A percentile compares a stretch with the other conserved stretches of the same genome.
Evolutionary conservation across 83 land plant species (phyloP).

Genomic region (Picea abies): DNA sequence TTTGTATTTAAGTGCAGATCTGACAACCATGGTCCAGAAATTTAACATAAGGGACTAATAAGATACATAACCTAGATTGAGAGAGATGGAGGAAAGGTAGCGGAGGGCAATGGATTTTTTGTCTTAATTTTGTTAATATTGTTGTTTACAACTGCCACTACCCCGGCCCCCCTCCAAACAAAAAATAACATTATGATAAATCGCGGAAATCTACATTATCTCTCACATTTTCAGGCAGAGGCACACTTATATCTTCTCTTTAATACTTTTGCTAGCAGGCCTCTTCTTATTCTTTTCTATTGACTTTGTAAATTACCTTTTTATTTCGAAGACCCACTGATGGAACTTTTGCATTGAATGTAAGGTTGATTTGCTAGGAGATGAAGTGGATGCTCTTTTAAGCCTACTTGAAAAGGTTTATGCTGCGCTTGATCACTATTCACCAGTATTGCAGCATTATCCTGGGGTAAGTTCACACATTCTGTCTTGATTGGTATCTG

Average conservation of each 20-base stretch:
- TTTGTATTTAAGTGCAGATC: too few relatives aligned
- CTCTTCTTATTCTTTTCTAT: background rate
- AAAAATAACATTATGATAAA: background rate
- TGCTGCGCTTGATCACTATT: conserved; percentile 62
- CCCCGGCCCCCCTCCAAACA: too few relatives aligned
- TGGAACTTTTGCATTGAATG: conserved; percentile 11
- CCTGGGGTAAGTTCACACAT: conserved; percentile 45
- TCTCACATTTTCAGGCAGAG: background rate
- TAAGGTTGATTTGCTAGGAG: conserved; percentile 74
- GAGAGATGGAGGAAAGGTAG: too few relatives aligned
- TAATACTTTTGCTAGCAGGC: background rate
- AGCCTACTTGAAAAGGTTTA: conserved; percentile 56
- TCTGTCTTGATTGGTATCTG: too few relatives aligned
- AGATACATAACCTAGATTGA: too few relatives aligned
- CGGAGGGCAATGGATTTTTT: too few relatives aligned
- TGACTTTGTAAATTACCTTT: background rate
- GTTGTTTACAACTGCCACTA: too few relatives aligned
- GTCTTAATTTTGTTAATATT: too few relatives aligned
- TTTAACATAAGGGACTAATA: too few relatives aligned
- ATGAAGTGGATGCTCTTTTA: conserved; percentile 61
- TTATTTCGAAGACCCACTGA: background rate
- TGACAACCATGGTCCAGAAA: too few relatives aligned
- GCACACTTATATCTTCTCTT: background rate
- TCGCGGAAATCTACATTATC: background rate
- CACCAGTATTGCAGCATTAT: conserved; percentile 63